Conservation (phyloP, 1,139 yeast genomes). For the Wickerhamiella pararugosa region DNA sequence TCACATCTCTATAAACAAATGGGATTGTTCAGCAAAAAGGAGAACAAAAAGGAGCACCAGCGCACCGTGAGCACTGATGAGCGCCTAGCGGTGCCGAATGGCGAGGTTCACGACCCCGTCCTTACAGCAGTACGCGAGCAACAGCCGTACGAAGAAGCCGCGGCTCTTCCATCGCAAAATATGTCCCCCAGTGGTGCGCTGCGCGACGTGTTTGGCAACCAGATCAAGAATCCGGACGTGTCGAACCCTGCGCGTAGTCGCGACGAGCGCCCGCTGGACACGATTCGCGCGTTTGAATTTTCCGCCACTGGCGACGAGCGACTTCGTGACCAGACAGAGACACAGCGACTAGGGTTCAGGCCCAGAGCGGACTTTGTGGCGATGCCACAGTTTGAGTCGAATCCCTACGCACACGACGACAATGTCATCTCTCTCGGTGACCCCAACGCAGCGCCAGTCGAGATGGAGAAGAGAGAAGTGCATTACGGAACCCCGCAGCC, state of each 20-base stretch:
- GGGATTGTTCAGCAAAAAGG: slow-evolving; percentile 1
- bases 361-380: slow-evolving; percentile 41
- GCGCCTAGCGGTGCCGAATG: not conserved
- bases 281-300: slow-evolving; percentile 82
- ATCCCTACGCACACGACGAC: slow-evolving; percentile 26
- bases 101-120: slow-evolving; percentile 66
- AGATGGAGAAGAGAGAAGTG: slow-evolving; percentile 38
- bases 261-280: slow-evolving; percentile 91
- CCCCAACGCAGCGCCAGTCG: slow-evolving; percentile 34
- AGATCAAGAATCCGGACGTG: slow-evolving; percentile 59
- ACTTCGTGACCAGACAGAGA: slow-evolving; percentile 68
- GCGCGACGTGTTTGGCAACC: slow-evolving; percentile 73
- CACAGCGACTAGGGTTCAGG: slow-evolving; percentile 65
- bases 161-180: slow-evolving; percentile 30
- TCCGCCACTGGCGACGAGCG: slow-evolving; percentile 76
- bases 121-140: slow-evolving; percentile 84
- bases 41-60: not conserved
- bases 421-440: slow-evolving; percentile 25
- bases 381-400: slow-evolving; percentile 25
- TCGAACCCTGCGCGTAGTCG: slow-evolving; percentile 86
- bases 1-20: not conserved
- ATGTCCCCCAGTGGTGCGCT: slow-evolving; percentile 30
- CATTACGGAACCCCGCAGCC: slow-evolving; percentile 23
- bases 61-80: no score
- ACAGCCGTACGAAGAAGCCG: slow-evolving; percentile 75